Conservation (phyloP, 2,329 filamentous ascomycete species). For the Hymenoscyphus repandus region DNA sequence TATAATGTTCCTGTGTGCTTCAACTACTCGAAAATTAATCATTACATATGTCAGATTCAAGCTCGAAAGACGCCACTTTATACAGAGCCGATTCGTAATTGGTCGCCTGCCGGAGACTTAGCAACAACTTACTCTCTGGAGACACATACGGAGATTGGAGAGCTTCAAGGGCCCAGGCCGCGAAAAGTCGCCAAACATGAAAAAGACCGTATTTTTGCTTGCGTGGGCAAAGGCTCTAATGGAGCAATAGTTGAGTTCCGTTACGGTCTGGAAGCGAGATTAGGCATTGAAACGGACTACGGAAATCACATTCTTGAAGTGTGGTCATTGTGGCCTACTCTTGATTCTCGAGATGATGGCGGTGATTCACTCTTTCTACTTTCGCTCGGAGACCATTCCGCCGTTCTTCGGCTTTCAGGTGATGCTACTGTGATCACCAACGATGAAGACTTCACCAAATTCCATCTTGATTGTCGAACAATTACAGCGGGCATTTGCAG, state of each 20-base stretch:
- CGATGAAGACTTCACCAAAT: conserved; percentile 37
- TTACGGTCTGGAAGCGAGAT: conserved; percentile 63
- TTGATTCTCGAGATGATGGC: conserved; percentile 7
- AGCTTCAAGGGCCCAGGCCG: background rate
- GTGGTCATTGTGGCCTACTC: conserved; percentile 43
- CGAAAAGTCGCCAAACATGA: conserved; percentile 23
- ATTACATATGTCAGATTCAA: conserved; percentile 38
- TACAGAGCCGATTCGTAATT: conserved; percentile 59
- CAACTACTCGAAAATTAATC: conserved; percentile 3
- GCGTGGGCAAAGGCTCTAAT: conserved; percentile 56
- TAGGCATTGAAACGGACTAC: conserved; percentile 53
- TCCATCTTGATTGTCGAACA: conserved; percentile 50
- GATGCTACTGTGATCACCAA: conserved; percentile 43
- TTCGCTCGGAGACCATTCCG: conserved; percentile 25
- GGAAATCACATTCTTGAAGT: conserved; percentile 43
- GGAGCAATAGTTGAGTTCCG: conserved; percentile 65
- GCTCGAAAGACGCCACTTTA: conserved; percentile 49
- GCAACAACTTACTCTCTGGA: conserved; percentile 39
- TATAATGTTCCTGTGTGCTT: background rate
- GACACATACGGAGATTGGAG: conserved; percentile 11
- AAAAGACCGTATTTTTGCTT: conserved; percentile 60
- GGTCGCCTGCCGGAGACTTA: conserved; percentile 41
- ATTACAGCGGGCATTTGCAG: conserved; percentile 39
- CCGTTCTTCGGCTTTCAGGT: conserved; percentile 40
- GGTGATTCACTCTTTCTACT: conserved; percentile 26